Base-by-base conservation (phyloP, 768 basidiomycete species). In the Leccinum pellstonianum region DNA sequence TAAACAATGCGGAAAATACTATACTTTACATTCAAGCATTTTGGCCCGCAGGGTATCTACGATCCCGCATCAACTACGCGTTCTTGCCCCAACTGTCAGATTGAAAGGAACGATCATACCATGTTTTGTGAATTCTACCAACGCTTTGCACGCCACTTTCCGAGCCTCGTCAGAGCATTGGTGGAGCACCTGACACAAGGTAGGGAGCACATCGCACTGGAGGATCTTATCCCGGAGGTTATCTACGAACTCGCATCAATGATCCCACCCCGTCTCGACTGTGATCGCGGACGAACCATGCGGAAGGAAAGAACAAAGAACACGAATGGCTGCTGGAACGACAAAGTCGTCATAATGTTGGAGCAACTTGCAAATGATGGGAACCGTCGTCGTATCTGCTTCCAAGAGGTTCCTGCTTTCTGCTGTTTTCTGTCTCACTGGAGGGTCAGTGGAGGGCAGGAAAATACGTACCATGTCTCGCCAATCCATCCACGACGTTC, bases 341-440 rank as follows among this genome's bases (percentile, higher is more conserved):
- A 72, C 71, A 33, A 68, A 70, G 52, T 73, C 67, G 27, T 74
- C 72, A 21, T 38, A 61, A 15, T 57, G 56, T 25, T 56, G 47
- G 41, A 65, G 47, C 6, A 73, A 31, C 21, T 57, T 69, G 51
- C 64, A 33, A 48, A 73, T 1, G 57, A 29, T 10, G 29, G 29
- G 29, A 29, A 29, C 29, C 7, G 27, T 29, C 7, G 27, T 29
- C 29, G 29, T 29, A 50, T 1, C 58, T 1, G 41, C 7, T 52
- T 52, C 61, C 51, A 67, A 59, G 7, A 29, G 12, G 6, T 3
- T 37, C 54, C 63, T 65, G 14, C 12, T 14, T 35, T 14, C 35
- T 35, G 57, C 62, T 1, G n/a, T 52, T 21, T 57, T 57, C 62
- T 23, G 5, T 1, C 33, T 35, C 33, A 35, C 33, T 35, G 5